A percentile compares a stretch with the other conserved stretches of the same genome.
These are phyloP conservation scores for Lecanicillium sp. DNA, from an alignment of 2,329 filamentous ascomycete species.

Conservation along the genomic window DNA sequence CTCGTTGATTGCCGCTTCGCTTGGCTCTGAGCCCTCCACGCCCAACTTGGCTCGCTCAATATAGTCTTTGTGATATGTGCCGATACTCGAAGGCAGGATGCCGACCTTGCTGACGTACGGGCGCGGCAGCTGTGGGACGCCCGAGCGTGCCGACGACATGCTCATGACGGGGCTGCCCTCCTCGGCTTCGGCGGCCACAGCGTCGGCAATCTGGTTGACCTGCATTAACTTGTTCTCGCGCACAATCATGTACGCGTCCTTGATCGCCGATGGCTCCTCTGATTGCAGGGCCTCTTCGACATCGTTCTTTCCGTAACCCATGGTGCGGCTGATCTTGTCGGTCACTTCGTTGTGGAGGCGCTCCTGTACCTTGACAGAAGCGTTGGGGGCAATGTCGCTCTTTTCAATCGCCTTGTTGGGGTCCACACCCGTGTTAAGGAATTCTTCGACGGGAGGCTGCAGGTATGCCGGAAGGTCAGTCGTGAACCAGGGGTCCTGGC, in stretches of 20 bases:
- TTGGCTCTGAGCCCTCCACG: conserved; percentile 36
- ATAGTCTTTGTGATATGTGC: conserved; percentile 83
- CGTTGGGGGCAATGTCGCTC: conserved; percentile 72
- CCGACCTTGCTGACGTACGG: conserved; percentile 78
- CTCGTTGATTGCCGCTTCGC: conserved; percentile 40
- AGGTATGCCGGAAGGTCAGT: conserved; percentile 83
- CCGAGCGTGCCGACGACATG: conserved; percentile 50
- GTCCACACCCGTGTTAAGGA: conserved; percentile 89
- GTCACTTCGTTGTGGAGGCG: conserved; percentile 89
- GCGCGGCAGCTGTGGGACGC: conserved; percentile 44
- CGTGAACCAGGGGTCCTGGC: conserved; percentile 89
- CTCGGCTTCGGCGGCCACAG: conserved; percentile 29
- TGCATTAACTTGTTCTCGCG: conserved; percentile 98
- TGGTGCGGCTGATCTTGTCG: conserved; percentile 92
- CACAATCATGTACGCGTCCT: conserved; percentile 97
- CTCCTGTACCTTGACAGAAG: conserved; percentile 73
- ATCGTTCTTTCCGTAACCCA: conserved; percentile 94
- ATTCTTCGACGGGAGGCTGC: conserved; percentile 81
- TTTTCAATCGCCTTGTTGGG: conserved; percentile 86
- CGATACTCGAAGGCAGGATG: conserved; percentile 84
- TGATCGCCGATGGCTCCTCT: conserved; percentile 93
- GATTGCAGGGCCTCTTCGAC: conserved; percentile 90
- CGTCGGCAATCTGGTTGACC: conserved; percentile 54
- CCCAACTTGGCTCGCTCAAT: conserved; percentile 66
- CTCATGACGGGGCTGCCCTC: conserved; percentile 46